Evolutionary conservation across 2,329 filamentous ascomycete species (phyloP), one percentile per base, ranked within the genome.

Genomic region (Cladosporium cucumerinum): DNA sequence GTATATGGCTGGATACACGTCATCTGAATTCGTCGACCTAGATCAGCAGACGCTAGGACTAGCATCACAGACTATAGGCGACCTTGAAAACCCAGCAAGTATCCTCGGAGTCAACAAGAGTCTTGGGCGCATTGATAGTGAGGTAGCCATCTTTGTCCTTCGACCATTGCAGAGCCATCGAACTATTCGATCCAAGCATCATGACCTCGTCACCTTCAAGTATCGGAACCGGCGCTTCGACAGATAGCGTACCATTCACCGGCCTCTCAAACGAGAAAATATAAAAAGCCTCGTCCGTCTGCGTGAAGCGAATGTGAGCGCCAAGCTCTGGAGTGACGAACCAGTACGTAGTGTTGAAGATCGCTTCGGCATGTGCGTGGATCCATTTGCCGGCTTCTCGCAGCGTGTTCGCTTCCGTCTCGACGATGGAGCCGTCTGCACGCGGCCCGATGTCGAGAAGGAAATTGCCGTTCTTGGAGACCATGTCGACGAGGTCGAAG

Each of bases 331-430:
- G 77, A 6, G 75, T 77, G 3, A 83, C 73, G 67, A 81, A 79
- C 82, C 82, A 85, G 70, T 84, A 85, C 0, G 80, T 85, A 3
- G 85, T 87, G 63, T 84, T 82, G 70, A 82, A 87, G 25, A 87
- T 80, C 1, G 84, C 84, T 70, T 87, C 84, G 1, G 66, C 79
- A 70, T 87, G 84, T 0, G 68, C 69, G 32, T 79, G 78, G 61
- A 87, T 85, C 85, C 85, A 87, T 1, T 60, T 68, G 0, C 85
- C 86, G 0, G 84, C 85, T 51, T 79, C 78, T 0, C 80, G 76
- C n/a, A 88, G 72, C 67, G 81, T 79, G 0, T 76, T 72, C 43
- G 79, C 73, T 72, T 85, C 84, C 1, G 79, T 73, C 5, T 82
- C 77, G 4, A 83, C 75, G 39, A 88, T 83, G 25, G 57, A 66